Conservation (phyloP, 768 basidiomycete species). For the Hericium rajendrae region DNA sequence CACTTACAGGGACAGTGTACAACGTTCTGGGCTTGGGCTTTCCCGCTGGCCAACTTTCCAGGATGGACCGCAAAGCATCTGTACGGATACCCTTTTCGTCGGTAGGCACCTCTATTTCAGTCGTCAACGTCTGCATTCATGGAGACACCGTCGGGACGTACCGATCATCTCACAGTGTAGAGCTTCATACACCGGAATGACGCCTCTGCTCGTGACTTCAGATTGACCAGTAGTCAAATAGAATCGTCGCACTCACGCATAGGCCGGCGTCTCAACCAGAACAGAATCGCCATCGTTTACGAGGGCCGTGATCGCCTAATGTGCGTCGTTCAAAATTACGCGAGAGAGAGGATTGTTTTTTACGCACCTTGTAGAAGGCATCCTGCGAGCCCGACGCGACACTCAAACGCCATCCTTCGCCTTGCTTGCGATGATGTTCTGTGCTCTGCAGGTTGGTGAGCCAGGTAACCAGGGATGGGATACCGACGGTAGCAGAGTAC, state of each 20-base stretch:
- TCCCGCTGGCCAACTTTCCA: conserved; percentile 65
- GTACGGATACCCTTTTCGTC: conserved; percentile 66
- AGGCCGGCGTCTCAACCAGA: conserved; percentile 75
- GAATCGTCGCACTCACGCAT: conserved; percentile 39
- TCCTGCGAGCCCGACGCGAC: conserved; percentile 87
- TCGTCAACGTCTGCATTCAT: neutral
- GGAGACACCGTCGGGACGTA: conserved; percentile 19
- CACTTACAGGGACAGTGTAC: conserved; percentile 65
- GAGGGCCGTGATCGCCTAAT: conserved; percentile 31
- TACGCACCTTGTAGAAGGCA: conserved; percentile 69
- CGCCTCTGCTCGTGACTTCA: conserved; percentile 34
- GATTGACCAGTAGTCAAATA: no score
- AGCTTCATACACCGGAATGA: conserved; percentile 52
- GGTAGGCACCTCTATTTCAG: conserved; percentile 56
- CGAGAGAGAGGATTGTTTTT: neutral
- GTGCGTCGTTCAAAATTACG: neutral
- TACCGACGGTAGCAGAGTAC: conserved; percentile 65
- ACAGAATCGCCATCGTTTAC: conserved; percentile 77
- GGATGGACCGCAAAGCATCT: conserved; percentile 44
- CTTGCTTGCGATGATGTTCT: conserved; percentile 51
- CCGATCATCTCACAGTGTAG: conserved; percentile 53
- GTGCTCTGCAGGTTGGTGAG: conserved; percentile 59
- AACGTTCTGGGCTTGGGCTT: conserved; percentile 69
- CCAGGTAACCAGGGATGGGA: conserved; percentile 59
- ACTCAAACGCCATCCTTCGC: conserved; percentile 62